Evolutionary conservation across 306 rosid species (phyloP).

Genomic region (Castanea crenata): DNA sequence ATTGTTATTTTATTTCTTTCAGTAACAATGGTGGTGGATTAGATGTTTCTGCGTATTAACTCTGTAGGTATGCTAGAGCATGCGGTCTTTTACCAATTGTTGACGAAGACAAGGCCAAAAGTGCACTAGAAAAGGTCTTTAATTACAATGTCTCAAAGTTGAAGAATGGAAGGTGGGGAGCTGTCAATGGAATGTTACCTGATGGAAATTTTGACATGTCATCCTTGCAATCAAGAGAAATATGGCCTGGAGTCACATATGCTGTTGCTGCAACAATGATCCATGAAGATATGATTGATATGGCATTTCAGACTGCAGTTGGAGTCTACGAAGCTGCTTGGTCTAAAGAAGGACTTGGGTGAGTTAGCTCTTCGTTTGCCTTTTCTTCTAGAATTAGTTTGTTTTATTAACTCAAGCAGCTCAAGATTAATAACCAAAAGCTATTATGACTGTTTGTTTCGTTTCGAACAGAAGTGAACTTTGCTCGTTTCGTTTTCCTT

Average conservation of each 20-base stretch:
- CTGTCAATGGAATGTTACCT: slow-evolving; percentile 93
- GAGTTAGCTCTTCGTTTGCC: slow-evolving; percentile 12
- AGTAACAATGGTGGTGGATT: slow-evolving; percentile 9
- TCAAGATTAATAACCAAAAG: not conserved
- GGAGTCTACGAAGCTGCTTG: slow-evolving; percentile 82
- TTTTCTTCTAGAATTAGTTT: not conserved
- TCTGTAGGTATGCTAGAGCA: slow-evolving; percentile 86
- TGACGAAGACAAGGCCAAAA: slow-evolving; percentile 59
- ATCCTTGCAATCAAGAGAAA: slow-evolving; percentile 83
- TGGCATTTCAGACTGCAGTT: slow-evolving; percentile 76
- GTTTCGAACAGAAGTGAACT: not conserved
- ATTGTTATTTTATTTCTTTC: slow-evolving; percentile 14
- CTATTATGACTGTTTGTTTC: not conserved
- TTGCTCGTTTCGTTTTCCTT: not conserved
- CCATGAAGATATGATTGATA: slow-evolving; percentile 77
- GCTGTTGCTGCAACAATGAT: slow-evolving; percentile 94
- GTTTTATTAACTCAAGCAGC: not conserved
- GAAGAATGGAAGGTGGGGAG: slow-evolving; percentile 74
- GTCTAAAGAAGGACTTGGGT: slow-evolving; percentile 89
- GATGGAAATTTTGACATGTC: slow-evolving; percentile 81
- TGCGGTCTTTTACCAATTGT: slow-evolving; percentile 83
- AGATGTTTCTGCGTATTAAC: not conserved
- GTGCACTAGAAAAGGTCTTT: slow-evolving; percentile 69
- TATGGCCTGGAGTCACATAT: slow-evolving; percentile 97
- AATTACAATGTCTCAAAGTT: slow-evolving; percentile 73